Base-by-base conservation (phyloP, 495 filamentous ascomycete species). In the Talaromyces stipitatus region DNA sequence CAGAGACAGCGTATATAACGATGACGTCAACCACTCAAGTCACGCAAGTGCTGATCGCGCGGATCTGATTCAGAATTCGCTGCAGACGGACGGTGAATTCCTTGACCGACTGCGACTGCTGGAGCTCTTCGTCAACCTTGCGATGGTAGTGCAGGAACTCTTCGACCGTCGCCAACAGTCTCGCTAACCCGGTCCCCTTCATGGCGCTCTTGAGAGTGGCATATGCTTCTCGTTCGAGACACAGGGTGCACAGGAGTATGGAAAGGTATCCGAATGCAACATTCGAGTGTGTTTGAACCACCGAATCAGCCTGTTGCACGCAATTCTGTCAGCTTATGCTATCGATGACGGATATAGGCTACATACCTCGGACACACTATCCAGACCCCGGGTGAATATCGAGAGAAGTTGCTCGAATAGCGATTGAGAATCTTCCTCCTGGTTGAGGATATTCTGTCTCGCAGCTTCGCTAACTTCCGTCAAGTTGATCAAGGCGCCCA, bases 201-300 rank as follows among this genome's bases (percentile, higher is more conserved):
- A 90, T 74, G 26, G 70, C 75, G 5, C 60, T 55, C 22, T 72
- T 71, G 26, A 92, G 75, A 20, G 74, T 67, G 24, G 69, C 65
- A 30, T 79, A 69, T 11, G 83, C 81, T 27, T 75, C 72, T 11
- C 64, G 48, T 51, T 84, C 72, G 18, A 92, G 73, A 64, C 87
- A 91, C 14, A 97, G 76, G 50, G 87, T 89, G 26, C 89, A 86
- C 10, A 99, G 74, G 3, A 97, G 75, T 4, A 97, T 84, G 1
- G 92, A 84, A 41, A 99, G 77, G 63, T 96, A 99, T 26, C 95
- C 95, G 57, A 92, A 85, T 2, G 89, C 88, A 27, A 99, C 91
- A 66, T 92, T 96, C 52, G 85, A 81, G 52, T 87, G 85, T n/a
- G 86, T 85, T 62, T 90, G 89, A 66, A 90, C 79, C 64, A 92